Conservation (phyloP, 83 land plant species). For the Thuja plicata region DNA sequence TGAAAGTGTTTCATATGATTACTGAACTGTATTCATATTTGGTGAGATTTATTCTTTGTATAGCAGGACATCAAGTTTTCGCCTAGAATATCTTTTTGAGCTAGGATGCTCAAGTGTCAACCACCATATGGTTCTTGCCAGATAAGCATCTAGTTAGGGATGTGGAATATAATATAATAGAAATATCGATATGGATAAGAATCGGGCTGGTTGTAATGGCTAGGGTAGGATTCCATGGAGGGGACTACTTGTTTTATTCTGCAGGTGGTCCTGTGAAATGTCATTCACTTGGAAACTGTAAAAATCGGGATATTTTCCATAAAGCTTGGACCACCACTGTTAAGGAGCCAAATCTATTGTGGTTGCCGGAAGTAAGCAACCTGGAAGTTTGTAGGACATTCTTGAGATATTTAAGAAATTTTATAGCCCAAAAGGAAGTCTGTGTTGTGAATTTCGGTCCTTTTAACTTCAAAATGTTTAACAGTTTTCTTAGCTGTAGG, state of each 20-base stretch:
- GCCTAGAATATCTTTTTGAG: not conserved
- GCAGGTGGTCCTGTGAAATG: not conserved
- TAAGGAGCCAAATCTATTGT: not conserved
- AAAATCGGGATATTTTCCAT: too few relatives aligned
- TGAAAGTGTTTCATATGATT: not conserved
- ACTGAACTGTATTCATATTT: not conserved
- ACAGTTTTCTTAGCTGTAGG: not conserved
- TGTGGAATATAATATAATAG: not conserved
- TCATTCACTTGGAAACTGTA: not conserved
- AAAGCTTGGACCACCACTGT: not conserved
- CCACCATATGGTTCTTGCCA: not conserved
- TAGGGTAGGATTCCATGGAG: not conserved
- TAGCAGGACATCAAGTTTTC: not conserved
- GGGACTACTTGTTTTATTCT: not conserved
- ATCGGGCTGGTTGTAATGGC: not conserved
- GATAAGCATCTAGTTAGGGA: not conserved
- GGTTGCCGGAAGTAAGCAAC: not conserved
- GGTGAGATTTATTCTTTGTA: not conserved
- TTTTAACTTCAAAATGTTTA: not conserved
- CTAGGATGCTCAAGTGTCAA: not conserved
- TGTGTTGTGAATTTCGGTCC: not conserved
- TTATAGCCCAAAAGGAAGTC: not conserved
- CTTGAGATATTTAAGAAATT: not conserved
- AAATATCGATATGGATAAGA: not conserved
- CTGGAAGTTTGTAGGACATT: not conserved